phyloP scores from a whole-genome alignment of 176 grass and related monocot species.

The Dactylis glomerata region DNA sequence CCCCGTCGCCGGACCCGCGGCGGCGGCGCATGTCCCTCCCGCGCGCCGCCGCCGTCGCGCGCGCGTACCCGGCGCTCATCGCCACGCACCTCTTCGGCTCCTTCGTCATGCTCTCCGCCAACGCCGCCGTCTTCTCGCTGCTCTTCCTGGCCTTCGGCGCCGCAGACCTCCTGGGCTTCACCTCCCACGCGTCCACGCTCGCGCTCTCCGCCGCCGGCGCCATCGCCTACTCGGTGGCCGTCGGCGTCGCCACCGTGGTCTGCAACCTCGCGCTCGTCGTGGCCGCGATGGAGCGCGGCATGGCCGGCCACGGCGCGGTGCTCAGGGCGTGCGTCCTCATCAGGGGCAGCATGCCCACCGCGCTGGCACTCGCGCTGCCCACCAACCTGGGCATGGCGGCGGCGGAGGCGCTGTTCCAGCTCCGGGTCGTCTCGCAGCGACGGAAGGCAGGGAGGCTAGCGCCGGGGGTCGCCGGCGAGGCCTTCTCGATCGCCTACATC shows the following conservation, averaged over 20 bases:
- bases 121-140: constrained; percentile 78
- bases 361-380: constrained; percentile 66
- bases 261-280: constrained; percentile 77
- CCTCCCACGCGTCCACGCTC: constrained; percentile 31
- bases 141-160: constrained; percentile 69
- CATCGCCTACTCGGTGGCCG: constrained; percentile 53
- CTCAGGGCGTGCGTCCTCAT: constrained; percentile 65
- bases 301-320: constrained; percentile 47
- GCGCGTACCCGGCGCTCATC: constrained; percentile 50
- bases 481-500: constrained; percentile 74
- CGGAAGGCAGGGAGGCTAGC: constrained; percentile 23
- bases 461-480: constrained; percentile 61
- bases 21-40: constrained; percentile 6
- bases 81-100: constrained; percentile 59
- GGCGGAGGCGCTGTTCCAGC: constrained; percentile 70
- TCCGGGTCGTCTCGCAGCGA: constrained; percentile 56
- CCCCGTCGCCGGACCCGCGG: background rate
- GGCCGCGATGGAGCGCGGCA: constrained; percentile 54
- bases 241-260: constrained; percentile 62
- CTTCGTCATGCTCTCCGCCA: constrained; percentile 65
- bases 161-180: constrained; percentile 43
- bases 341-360: constrained; percentile 34
- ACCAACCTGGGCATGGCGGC: constrained; percentile 64
- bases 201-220: constrained; percentile 63
- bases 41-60: constrained; percentile 19